phyloP scores from a whole-genome alignment of 2,329 filamentous ascomycete genomes.

The Alternaria hordeiaustralica region DNA sequence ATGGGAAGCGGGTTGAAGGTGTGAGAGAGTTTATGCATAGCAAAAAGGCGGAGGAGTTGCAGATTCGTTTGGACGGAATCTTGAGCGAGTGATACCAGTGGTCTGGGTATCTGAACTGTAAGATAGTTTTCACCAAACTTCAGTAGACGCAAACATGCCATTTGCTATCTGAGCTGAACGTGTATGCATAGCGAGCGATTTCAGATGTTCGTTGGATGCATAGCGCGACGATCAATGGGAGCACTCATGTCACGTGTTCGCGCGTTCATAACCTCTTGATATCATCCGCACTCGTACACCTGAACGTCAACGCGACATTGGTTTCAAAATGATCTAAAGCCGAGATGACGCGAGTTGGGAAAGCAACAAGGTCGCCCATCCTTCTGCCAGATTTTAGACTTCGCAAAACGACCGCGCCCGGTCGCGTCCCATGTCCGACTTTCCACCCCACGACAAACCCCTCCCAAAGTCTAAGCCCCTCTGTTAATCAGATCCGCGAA shows the following conservation, averaged over 20 bases:
- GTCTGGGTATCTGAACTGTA: not conserved
- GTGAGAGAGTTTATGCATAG: conserved; percentile 54
- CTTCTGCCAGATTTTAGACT: not conserved
- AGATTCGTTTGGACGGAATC: conserved; percentile 48
- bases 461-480: not conserved
- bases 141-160: not conserved
- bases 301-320: not conserved
- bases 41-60: conserved; percentile 42
- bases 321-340: not conserved
- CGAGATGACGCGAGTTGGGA: not conserved
- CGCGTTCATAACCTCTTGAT: not conserved
- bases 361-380: not conserved
- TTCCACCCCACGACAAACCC: not conserved
- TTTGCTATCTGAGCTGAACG: not conserved
- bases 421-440: not conserved
- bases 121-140: not conserved
- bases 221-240: not conserved
- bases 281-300: not conserved
- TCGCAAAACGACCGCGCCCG: not conserved
- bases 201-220: not conserved
- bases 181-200: not conserved
- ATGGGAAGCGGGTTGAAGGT: conserved; percentile 32
- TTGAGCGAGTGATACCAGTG: conserved; percentile 23
- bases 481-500: not conserved
- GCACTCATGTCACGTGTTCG: not conserved